phyloP scores from a whole-genome alignment of 2,329 filamentous ascomycete genomes.

The Aquanectria penicillioides region DNA sequence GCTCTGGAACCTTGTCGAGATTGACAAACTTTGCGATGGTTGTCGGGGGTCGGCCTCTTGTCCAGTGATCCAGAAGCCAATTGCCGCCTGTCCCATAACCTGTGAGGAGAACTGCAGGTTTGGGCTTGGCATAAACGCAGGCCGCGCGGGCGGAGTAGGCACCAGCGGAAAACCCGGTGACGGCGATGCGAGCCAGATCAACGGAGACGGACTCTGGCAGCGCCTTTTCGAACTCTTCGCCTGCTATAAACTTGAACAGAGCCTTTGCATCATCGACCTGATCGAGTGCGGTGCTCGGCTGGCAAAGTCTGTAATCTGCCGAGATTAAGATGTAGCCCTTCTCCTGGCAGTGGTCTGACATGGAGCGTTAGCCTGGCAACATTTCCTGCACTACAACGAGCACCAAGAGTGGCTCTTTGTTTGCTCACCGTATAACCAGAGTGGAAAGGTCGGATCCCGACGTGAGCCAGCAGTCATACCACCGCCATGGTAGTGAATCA shows the following conservation, averaged over 20 bases:
- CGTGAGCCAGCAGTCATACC: conserved; percentile 20
- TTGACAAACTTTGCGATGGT: conserved; percentile 10
- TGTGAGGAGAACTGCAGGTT: conserved; percentile 12
- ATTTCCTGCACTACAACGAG: too few species aligned
- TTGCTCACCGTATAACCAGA: conserved; percentile 13
- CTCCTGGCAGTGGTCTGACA: conserved; percentile 9
- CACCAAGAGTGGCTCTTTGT: background rate
- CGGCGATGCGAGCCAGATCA: conserved; percentile 4
- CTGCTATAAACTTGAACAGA: conserved; percentile 10
- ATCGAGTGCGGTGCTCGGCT: conserved; percentile 13
- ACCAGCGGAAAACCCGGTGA: conserved; percentile 12
- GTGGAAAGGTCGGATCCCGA: background rate
- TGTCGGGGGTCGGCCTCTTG: background rate
- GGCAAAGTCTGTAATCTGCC: conserved; percentile 15
- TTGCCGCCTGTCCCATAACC: conserved; percentile 13
- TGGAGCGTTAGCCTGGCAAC: background rate
- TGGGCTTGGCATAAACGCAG: conserved; percentile 12
- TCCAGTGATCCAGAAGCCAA: conserved; percentile 19
- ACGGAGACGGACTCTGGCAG: conserved; percentile 2
- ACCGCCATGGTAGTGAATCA: conserved; percentile 16
- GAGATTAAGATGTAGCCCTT: conserved; percentile 14
- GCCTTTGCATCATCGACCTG: conserved; percentile 20
- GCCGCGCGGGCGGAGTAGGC: conserved; percentile 19
- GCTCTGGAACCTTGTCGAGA: background rate
- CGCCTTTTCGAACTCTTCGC: background rate